Evolutionary conservation across 768 basidiomycete species (phyloP), one percentile per base, ranked within the genome.

Genomic region (Leccinum olivaceopallidum): DNA sequence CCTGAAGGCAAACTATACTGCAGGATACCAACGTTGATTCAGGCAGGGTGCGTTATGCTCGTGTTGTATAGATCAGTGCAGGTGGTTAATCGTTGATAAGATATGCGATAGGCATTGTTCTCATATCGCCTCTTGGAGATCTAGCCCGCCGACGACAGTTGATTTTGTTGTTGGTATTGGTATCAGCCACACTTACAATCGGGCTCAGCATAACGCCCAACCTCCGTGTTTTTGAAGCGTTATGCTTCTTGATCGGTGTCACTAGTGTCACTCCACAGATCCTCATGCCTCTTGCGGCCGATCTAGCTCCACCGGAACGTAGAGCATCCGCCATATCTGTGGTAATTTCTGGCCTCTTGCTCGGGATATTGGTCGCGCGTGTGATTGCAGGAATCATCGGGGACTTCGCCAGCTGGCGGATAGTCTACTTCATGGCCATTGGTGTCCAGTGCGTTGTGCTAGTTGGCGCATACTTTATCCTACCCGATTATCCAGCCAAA

Each of bases 401-500:
- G 4, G 79, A 94, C 64, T 92, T 86, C 65, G 77, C 78, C 0
- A 79, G 81, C 16, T 94, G 89, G 87, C 78, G 86, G 22, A 84
- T 88, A 36, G 86, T 91, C 32, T 94, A 92, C 69, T 93, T 86
- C 74, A 78, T 92, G 72, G 83, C 90, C 3, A 83, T 92, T 51
- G 90, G 86, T 5, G 75, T 90, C 16, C 93, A 94, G 69, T 75
- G 63, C 58, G 57, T 81, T 26, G 83, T 92, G 13, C 74, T 88
- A 8, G 39, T 80, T 5, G 79, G 88, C 24, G 75, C 85, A 47
- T 94, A 88, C 68, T 71, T 84, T 22, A 64, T 86, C 57, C 75
- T 94, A n/a, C 92, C 92, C 1, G 92, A 95, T 73, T 94, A 90
- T 67, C 93, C 92, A 1, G 83, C 88, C 13, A 93, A 90, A 70